A percentile compares a stretch with the other conserved stretches of the same genome.
Evolutionary conservation across 208 protist genomes (phyloP).

Genomic region (Leishmania arabica): DNA sequence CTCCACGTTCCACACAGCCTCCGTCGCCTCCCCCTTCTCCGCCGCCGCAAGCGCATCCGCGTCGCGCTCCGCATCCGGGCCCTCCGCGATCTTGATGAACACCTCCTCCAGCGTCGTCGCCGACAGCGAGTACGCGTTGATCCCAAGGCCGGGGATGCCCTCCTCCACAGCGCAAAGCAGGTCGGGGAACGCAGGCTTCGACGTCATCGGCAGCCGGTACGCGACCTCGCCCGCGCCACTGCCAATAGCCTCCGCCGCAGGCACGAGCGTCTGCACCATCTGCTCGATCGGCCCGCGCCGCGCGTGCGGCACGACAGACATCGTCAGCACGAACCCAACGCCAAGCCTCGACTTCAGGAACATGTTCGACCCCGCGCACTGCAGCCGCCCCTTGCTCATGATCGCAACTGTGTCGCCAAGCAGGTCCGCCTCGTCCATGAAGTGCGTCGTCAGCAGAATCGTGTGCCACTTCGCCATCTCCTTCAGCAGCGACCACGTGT

Average conservation of each 20-base stretch:
- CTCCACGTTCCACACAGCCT: slow-evolving; percentile 22
- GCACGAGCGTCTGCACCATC: slow-evolving; percentile 35
- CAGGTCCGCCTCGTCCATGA: slow-evolving; percentile 97
- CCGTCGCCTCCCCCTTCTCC: not conserved
- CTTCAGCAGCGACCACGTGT: slow-evolving; percentile 72
- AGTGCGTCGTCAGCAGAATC: slow-evolving; percentile 86
- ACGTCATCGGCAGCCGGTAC: slow-evolving; percentile 57
- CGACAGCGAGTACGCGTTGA: slow-evolving; percentile 57
- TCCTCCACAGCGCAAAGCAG: slow-evolving; percentile 52
- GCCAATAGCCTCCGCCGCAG: slow-evolving; percentile 33
- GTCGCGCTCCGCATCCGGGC: not conserved
- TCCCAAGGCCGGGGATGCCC: slow-evolving; percentile 27
- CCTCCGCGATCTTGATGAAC: slow-evolving; percentile 59
- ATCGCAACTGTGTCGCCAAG: slow-evolving; percentile 94
- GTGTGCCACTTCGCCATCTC: slow-evolving; percentile 39
- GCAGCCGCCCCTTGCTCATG: slow-evolving; percentile 72
- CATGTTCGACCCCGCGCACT: slow-evolving; percentile 59
- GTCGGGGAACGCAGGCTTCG: slow-evolving; percentile 38
- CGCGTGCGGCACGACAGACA: slow-evolving; percentile 29
- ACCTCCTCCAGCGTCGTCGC: slow-evolving; percentile 80
- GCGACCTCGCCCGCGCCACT: slow-evolving; percentile 44
- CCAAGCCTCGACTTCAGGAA: slow-evolving; percentile 72
- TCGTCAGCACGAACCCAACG: slow-evolving; percentile 61
- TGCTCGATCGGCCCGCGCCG: slow-evolving; percentile 24
- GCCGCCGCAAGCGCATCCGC: not conserved